A percentile compares a stretch with the other conserved stretches of the same genome.
Conservation (phyloP, 2,329 filamentous ascomycete genomes). For the Microcera coccophila region DNA sequence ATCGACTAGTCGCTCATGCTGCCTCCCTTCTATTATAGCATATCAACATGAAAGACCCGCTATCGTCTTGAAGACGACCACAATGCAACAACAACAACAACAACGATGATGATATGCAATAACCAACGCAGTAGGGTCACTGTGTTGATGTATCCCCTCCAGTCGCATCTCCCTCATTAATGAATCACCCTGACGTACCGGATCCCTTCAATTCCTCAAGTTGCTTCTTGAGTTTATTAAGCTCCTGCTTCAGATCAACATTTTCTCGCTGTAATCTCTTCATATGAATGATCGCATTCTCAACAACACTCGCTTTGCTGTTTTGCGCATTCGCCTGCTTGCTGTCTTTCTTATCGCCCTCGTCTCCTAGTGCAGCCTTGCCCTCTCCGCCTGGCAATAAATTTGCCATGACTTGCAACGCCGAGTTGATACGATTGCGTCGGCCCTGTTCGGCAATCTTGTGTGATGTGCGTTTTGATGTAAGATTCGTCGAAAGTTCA, state of each 20-base stretch:
- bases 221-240: conserved; percentile 37
- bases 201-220: conserved; percentile 27
- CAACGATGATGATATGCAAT: too few relatives aligned
- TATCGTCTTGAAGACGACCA: conserved; percentile 8
- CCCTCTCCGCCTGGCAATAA: conserved; percentile 64
- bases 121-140: not conserved
- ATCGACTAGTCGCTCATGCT: conserved; percentile 1
- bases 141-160: conserved; percentile 1
- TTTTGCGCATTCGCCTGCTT: conserved; percentile 57
- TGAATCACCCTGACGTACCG: conserved; percentile 9
- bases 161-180: not conserved
- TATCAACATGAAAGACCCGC: conserved; percentile 15
- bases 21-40: conserved; percentile 16
- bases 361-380: conserved; percentile 38
- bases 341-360: conserved; percentile 46
- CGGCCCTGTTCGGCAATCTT: conserved; percentile 97
- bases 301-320: conserved; percentile 96
- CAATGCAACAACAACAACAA: too few relatives aligned
- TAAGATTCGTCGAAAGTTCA: conserved; percentile 86
- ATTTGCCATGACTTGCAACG: conserved; percentile 83
- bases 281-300: conserved; percentile 94
- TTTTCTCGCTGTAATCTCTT: conserved; percentile 76
- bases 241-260: conserved; percentile 60
- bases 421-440: conserved; percentile 90
- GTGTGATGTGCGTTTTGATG: conserved; percentile 93